Evolutionary conservation across 2,329 filamentous ascomycete species (phyloP).

Genomic region (Calonectria pseudoreteaudii): DNA sequence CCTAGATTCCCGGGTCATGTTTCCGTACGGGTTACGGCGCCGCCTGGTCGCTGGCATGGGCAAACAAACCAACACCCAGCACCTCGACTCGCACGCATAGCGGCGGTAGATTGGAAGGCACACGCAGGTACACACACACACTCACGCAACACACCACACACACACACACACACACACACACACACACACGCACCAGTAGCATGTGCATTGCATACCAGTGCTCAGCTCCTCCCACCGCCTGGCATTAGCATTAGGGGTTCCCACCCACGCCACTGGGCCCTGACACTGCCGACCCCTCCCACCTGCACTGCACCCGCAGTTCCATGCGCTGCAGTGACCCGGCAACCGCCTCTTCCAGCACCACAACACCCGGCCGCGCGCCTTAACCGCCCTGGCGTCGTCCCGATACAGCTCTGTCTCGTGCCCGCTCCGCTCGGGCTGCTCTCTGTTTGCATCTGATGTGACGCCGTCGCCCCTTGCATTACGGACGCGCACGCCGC

Average conservation of each 20-base stretch:
- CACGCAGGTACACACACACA: neutral
- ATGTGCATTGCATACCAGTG: neutral
- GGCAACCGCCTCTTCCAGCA: conserved; percentile 12
- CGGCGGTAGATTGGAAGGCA: neutral
- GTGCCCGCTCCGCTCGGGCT: conserved; percentile 1
- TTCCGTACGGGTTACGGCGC: neutral
- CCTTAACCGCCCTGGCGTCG: conserved; percentile 15
- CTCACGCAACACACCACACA: too few relatives aligned
- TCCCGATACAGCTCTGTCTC: neutral
- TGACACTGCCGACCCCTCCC: neutral
- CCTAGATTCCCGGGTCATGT: neutral
- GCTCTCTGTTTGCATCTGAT: neutral
- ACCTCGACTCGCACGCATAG: neutral
- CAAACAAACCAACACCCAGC: neutral
- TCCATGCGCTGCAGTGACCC: conserved; percentile 12
- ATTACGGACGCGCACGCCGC: neutral
- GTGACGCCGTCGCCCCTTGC: conserved; percentile 5
- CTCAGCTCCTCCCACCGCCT: neutral
- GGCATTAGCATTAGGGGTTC: neutral
- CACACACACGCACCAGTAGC: neutral
- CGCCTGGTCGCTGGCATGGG: neutral
- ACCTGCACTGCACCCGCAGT: neutral
- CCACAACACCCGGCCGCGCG: neutral
- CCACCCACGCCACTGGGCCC: neutral
- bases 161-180: neutral